Evolutionary conservation across 176 grass and related monocot genomes (phyloP).

Genomic region (Oryza longistaminata): DNA sequence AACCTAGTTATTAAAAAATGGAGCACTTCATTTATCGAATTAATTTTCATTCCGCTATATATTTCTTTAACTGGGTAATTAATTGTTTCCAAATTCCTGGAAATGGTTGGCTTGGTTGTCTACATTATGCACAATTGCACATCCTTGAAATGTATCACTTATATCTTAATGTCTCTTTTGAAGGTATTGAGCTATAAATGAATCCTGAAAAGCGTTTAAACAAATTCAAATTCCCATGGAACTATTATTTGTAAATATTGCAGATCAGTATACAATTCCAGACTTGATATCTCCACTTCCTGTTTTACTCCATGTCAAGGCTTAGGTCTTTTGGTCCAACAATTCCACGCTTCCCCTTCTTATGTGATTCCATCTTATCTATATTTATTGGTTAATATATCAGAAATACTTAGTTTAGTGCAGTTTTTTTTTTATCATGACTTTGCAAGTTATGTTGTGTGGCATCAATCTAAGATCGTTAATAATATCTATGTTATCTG

Average conservation of each 20-base stretch:
- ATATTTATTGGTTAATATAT: background rate
- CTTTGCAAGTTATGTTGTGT: conserved; percentile 20
- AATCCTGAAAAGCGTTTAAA: conserved; percentile 11
- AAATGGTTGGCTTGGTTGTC: conserved; percentile 5
- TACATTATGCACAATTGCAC: background rate
- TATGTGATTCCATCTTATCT: conserved; percentile 4
- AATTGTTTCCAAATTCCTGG: background rate
- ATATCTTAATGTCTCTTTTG: background rate
- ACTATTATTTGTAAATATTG: background rate
- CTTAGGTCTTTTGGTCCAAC: conserved; percentile 1
- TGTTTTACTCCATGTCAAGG: background rate
- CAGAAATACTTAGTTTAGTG: background rate
- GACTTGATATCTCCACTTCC: background rate
- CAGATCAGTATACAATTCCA: background rate
- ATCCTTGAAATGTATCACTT: conserved; percentile 18
- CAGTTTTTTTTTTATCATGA: background rate
- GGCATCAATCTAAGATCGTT: background rate
- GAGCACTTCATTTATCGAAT: background rate
- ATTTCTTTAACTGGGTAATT: background rate
- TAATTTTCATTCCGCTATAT: background rate
- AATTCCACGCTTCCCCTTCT: background rate
- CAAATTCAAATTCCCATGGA: background rate
- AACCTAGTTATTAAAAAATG: conserved; percentile 9
- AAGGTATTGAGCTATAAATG: conserved; percentile 16
- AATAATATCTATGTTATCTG: conserved; percentile 24